These are phyloP conservation scores for Boletus edulis DNA, from an alignment of 768 basidiomycete genomes.

Conservation along the genomic window DNA sequence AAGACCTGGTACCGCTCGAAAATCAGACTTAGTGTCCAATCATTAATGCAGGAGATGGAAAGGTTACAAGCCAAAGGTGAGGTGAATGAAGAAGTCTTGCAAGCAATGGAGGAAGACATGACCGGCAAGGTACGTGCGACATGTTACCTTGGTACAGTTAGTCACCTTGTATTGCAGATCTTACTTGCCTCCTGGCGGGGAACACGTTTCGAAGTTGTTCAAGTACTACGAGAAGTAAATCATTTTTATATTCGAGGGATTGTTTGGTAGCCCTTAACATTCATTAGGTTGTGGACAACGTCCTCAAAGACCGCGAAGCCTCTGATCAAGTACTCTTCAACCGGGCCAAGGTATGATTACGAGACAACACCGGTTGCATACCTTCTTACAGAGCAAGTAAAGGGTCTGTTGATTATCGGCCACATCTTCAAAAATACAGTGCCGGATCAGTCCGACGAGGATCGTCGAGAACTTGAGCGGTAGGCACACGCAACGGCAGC, in stretches of 20 bases:
- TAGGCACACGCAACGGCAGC: conserved; percentile 32
- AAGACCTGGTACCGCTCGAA: conserved; percentile 35
- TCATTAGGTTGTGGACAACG: conserved; percentile 71
- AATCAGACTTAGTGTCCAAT: conserved; percentile 26
- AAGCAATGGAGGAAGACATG: conserved; percentile 87
- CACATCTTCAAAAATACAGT: conserved; percentile 82
- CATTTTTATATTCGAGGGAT: conserved; percentile 1
- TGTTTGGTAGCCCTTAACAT: not conserved
- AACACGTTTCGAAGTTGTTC: conserved; percentile 90
- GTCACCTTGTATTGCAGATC: conserved; percentile 46
- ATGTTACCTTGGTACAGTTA: not conserved
- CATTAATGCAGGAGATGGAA: conserved; percentile 74
- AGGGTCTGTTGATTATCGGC: conserved; percentile 88
- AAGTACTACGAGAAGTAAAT: conserved; percentile 73
- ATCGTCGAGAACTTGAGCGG: conserved; percentile 93
- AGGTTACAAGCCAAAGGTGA: conserved; percentile 88
- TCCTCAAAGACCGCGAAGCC: conserved; percentile 75
- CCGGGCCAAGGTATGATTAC: conserved; percentile 71
- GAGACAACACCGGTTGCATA: not conserved
- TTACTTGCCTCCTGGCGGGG: conserved; percentile 98
- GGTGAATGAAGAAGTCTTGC: conserved; percentile 78
- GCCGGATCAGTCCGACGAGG: conserved; percentile 91
- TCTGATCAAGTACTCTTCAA: conserved; percentile 70
- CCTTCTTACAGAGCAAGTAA: conserved; percentile 2
- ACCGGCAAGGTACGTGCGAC: conserved; percentile 71